Base-by-base conservation (phyloP, 2,329 filamentous ascomycete genomes). In the Scorias spongiosa region DNA sequence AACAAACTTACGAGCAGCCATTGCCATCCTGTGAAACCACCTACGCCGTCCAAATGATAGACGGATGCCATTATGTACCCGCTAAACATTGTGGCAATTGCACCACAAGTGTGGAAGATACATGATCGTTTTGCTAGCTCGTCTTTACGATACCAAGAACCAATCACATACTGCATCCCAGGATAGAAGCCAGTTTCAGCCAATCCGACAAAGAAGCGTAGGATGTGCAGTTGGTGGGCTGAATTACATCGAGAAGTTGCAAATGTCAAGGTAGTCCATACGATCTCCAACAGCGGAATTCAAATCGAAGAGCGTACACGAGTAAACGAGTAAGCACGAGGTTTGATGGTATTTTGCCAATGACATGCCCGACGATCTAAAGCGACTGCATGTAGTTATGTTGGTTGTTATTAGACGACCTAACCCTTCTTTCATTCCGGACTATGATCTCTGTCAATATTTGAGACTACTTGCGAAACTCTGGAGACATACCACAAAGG, bases 361-460 rank as follows among this genome's bases (percentile, higher is more conserved):
- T 63, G 0, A 75, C 70, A 49, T 80, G 80, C 7, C 76, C 76
- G 0, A 75, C 66, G 0, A 72, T 78, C 65, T 75, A 80, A 26
- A 66, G 69, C 0, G 73, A 69, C 42, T 74, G 64, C 60, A 72
- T 69, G 43, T 69, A 70, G 42, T 76, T 75, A 29, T 76, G 61
- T 44, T 78, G 61, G 48, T 77, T 76, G 1, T 66, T 65, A 39
- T 70, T 70, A 67, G 15, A 77, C n/a, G 57, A 2, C 60, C 54
- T 0, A 76, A 57, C 43, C 76, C 72, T 50, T 74, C 69, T 53
- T 74, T 36, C 32, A 36, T 36, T 9, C 32, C 15, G 15, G 32
- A 36, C 32, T 36, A 36, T 3, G 3, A 12, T 5, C 11, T 36
- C 9, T 12, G 11, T 36, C 11, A 15, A 36, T 9, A 36, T 36